Evolutionary conservation across 2,329 filamentous ascomycete genomes (phyloP), one percentile per base, ranked within the genome.

Genomic region (Colletotrichum aenigma): DNA sequence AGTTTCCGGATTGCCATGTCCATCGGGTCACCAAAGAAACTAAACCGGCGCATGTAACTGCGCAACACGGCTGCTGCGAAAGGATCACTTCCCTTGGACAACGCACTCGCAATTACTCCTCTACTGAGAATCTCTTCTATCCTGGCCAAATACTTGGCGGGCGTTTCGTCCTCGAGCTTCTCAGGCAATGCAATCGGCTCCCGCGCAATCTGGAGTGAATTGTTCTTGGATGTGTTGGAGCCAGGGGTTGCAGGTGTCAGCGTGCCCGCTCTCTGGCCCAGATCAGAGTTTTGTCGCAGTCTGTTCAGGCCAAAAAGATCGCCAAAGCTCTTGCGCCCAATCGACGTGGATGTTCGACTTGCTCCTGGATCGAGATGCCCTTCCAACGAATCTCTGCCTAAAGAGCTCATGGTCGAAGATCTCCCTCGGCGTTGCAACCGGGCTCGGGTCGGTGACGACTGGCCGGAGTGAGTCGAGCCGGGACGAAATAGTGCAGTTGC

Each of bases 1-100:
- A 99, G 90, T 83, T 98, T 98, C 48, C 97, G 93, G 78, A 98
- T 93, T 3, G 96, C 95, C 96, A 99, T 98, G 83, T 99, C 97
- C 88, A 99, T 96, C 1, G 97, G 97, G 80, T 98, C 96, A 32
- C 95, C 96, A 81, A 98, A 98, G 86, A 98, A 98, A 68, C 93
- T 93, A 84, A 98, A 98, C 24, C 94, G 94, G 69, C 96, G 93
- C 94, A 98, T 98, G 82, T 98, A 98, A 82, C 96, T 98, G 76
- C 96, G 92, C 71, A 99, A 85, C 4, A 98, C 96, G 2, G 95
- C 92, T 75, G 93, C 91, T 62, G 93, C 94, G 83, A 98, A 99
- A 0, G 93, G 86, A 80, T 99, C 96, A 3, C 91, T 91, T n/a
- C 93, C 94, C 81, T 97, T 98, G 21, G 95, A 96, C 30, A 99